phyloP scores from a whole-genome alignment of 768 basidiomycete genomes.

The Rhizopogon roseolus region DNA sequence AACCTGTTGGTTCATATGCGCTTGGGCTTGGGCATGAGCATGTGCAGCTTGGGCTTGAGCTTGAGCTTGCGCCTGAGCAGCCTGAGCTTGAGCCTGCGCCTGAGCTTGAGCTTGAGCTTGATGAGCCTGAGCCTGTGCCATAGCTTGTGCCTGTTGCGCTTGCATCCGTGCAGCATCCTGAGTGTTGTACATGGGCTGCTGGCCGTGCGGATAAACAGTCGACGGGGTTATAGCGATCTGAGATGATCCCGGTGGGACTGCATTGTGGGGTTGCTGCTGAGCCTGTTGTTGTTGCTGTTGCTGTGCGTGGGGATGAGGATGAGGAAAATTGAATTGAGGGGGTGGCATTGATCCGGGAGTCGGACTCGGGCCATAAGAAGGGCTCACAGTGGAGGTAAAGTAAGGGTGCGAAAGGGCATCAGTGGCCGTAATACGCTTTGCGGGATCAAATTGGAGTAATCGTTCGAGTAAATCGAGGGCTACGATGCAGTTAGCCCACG shows the following conservation, averaged over 20 bases:
- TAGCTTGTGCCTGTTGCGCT: slow-evolving; percentile 40
- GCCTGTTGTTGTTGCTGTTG: slow-evolving; percentile 37
- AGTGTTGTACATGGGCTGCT: slow-evolving; percentile 26
- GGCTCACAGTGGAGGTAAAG: slow-evolving; percentile 55
- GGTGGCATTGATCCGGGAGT: slow-evolving; percentile 59
- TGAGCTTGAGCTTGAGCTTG: slow-evolving; percentile 33
- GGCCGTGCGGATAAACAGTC: slow-evolving; percentile 22
- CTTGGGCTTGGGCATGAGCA: slow-evolving; percentile 13
- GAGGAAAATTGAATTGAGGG: slow-evolving; percentile 64
- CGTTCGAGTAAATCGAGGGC: slow-evolving; percentile 93
- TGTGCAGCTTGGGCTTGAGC: slow-evolving; percentile 28
- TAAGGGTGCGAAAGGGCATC: slow-evolving; percentile 92
- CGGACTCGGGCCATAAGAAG: slow-evolving; percentile 27
- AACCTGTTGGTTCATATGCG: slow-evolving; percentile 24
- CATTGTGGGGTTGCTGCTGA: slow-evolving; percentile 31
- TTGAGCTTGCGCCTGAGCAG: slow-evolving; percentile 5
- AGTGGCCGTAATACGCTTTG: slow-evolving; percentile 84
- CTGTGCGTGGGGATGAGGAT: slow-evolving; percentile 50
- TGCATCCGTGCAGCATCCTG: slow-evolving; percentile 33
- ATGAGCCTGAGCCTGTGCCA: slow-evolving; percentile 29
- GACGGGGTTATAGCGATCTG: not conserved
- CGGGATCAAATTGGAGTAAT: slow-evolving; percentile 93
- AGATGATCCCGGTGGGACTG: slow-evolving; percentile 25
- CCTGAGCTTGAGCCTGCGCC: slow-evolving; percentile 33
- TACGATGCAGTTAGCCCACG: slow-evolving; percentile 11